phyloP scores from a whole-genome alignment of 768 basidiomycete genomes.

The Termitomyces sp. region DNA sequence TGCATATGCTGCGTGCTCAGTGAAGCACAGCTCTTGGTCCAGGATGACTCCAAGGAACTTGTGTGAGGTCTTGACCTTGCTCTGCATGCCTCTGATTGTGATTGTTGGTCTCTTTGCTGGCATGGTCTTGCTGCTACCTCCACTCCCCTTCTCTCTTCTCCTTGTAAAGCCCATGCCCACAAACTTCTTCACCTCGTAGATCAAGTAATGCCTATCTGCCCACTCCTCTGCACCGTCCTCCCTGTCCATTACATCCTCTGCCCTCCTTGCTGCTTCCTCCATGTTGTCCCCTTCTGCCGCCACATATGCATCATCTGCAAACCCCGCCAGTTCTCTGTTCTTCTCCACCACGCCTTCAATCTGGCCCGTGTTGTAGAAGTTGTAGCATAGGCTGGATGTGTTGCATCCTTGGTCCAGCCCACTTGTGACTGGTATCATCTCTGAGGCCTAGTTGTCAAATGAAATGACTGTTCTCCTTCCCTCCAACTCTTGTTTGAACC shows the following conservation, averaged over 20 bases:
- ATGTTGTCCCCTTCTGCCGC: neutral
- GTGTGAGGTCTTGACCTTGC: neutral
- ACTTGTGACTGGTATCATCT: neutral
- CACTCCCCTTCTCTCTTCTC: neutral
- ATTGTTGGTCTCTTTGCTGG: neutral
- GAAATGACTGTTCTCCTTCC: neutral
- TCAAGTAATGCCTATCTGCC: neutral
- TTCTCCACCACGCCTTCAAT: neutral
- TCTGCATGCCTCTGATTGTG: neutral
- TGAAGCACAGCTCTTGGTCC: slow-evolving; percentile 15
- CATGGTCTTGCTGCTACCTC: neutral
- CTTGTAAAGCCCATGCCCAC: neutral
- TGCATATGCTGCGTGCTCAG: slow-evolving; percentile 9
- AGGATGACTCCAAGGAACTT: slow-evolving; percentile 17
- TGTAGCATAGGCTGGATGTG: neutral
- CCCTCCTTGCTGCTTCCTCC: neutral
- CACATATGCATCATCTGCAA: neutral
- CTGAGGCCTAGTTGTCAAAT: neutral
- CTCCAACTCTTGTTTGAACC: neutral
- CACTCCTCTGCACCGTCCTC: neutral
- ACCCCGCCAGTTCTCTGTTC: neutral
- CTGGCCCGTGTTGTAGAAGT: neutral
- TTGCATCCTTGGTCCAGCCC: too few species aligned
- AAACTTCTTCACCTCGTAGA: neutral
- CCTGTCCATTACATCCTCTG: neutral